Evolutionary conservation across 768 basidiomycete genomes (phyloP).

Genomic region (Cyclocybe aegerita): DNA sequence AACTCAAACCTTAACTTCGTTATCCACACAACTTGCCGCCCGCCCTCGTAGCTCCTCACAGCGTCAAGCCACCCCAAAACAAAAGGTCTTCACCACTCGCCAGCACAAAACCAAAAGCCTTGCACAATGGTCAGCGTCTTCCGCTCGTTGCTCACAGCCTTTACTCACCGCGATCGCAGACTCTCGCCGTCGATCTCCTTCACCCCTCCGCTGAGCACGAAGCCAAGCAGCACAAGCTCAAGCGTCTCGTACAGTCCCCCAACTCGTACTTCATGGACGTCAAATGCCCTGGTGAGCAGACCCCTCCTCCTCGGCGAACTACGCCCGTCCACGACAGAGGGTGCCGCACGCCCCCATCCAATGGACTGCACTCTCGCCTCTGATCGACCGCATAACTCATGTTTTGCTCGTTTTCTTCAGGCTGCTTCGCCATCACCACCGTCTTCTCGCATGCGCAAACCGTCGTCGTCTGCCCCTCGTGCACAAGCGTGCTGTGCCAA

Average conservation of each 20-base stretch:
- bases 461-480: slow-evolving; percentile 91
- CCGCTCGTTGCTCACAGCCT: slow-evolving; percentile 25
- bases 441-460: slow-evolving; percentile 99
- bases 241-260: slow-evolving; percentile 97
- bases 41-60: slow-evolving; percentile 24
- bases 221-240: slow-evolving; percentile 95
- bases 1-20: slow-evolving; percentile 39
- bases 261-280: slow-evolving; percentile 99
- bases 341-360: too few species aligned
- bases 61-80: slow-evolving; percentile 30
- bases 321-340: too few species aligned
- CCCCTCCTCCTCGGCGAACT: not conserved
- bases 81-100: slow-evolving; percentile 22
- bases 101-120: slow-evolving; percentile 18
- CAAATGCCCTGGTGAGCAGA: slow-evolving; percentile 86
- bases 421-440: slow-evolving; percentile 93
- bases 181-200: slow-evolving; percentile 97
- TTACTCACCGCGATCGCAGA: slow-evolving; percentile 39
- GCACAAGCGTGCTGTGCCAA: slow-evolving; percentile 94
- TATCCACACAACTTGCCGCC: slow-evolving; percentile 40
- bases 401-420: slow-evolving; percentile 35
- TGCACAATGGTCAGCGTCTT: slow-evolving; percentile 15
- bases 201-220: slow-evolving; percentile 90
- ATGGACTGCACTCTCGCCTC: not conserved
- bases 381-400: slow-evolving; percentile 9